These are phyloP conservation scores for Ensete glaucum DNA, from an alignment of 176 grass and related monocot genomes.

Conservation along the genomic window DNA sequence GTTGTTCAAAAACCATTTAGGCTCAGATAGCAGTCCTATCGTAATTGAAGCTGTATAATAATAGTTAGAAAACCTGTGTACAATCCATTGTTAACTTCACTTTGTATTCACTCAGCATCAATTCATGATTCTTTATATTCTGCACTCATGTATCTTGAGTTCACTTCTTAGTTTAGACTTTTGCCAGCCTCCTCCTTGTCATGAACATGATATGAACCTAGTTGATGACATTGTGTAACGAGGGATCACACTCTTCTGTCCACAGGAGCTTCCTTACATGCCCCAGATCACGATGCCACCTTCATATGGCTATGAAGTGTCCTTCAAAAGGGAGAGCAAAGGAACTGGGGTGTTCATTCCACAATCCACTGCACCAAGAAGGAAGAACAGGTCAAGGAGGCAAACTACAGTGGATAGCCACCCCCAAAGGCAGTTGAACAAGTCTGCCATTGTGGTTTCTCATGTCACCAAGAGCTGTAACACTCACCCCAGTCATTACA, in stretches of 20 bases:
- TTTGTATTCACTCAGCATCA: no score
- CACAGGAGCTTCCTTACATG: conserved; percentile 16
- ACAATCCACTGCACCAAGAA: conserved; percentile 24
- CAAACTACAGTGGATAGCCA: conserved; percentile 7
- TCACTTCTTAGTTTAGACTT: no score
- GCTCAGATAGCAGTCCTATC: no score
- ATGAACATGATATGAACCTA: no score
- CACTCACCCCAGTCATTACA: background rate
- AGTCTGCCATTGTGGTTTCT: background rate
- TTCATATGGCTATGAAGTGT: conserved; percentile 6
- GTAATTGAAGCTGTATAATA: no score
- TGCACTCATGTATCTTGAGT: no score
- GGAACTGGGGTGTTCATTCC: conserved; percentile 44
- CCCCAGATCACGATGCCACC: conserved; percentile 23
- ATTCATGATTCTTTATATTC: no score
- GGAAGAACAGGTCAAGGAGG: conserved; percentile 22
- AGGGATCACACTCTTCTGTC: no score
- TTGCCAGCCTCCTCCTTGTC: no score
- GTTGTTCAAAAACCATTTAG: no score
- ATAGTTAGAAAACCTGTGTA: no score
- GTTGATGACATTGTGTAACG: background rate
- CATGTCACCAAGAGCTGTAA: background rate
- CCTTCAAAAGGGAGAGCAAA: conserved; percentile 26
- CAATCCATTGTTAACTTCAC: no score
- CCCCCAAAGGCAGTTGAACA: conserved; percentile 13